Evolutionary conservation across 2,329 filamentous ascomycete species (phyloP), one percentile per base, ranked within the genome.

Genomic region (Aureobasidium sp.): DNA sequence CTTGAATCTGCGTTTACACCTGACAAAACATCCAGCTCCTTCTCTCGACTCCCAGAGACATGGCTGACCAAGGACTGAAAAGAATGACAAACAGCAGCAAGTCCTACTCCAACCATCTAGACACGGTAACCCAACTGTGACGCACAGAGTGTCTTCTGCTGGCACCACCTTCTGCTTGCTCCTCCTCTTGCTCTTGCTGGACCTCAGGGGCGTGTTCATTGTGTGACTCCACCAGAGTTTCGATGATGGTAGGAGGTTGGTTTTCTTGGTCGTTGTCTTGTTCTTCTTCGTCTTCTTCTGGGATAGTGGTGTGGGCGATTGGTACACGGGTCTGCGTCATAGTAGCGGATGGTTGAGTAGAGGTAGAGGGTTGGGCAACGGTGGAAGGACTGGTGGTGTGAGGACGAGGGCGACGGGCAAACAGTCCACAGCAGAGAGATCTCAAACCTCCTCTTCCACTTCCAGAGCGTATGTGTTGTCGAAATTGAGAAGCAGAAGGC

Each of bases 91-190:
- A 27, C 24, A 52, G 15, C 41, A 44, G 20, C 41, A 44, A 13
- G 12, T 26, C 8, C 46, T 32, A 59, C n/a, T 59, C 55, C 41
- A 59, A 27, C 55, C 55, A 59, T 59, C 43, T 59, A 15, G 55
- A 47, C 20, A 59, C 55, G 3, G 55, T 59, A 9, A 59, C 55
- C 55, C 55, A 59, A 39, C 55, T 59, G 20, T 39, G 29, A 29
- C 55, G 55, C 4, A 59, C 29, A 39, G 43, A 47, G 12, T n/a
- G 36, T 55, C 51, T 55, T 13, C 50, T 29, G 13, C 32, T 39
- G 6, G 37, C 32, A 26, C 36, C 32, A 17, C 24, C 26, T 17
- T 43, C 51, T 24, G 29, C 36, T 5, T 43, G 6, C 9, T 43
- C 51, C 6, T 7, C 26, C 20, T 55, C 34, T 29, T 51, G 27